Evolutionary conservation across 495 filamentous ascomycete genomes (phyloP), one percentile per base, ranked within the genome.

Genomic region (Penicillium nucicola): DNA sequence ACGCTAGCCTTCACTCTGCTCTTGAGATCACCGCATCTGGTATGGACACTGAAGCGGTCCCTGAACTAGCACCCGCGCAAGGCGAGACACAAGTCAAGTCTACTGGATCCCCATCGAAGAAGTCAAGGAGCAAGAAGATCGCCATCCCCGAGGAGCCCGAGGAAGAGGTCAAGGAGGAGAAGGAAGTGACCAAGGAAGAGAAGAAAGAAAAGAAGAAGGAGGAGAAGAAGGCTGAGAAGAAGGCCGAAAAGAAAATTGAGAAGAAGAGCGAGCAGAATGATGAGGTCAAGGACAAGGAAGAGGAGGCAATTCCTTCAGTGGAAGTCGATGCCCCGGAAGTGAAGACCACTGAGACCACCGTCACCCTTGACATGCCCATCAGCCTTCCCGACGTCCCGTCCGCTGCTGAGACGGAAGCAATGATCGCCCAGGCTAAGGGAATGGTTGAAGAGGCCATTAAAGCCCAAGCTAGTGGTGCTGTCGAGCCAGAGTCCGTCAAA

Each of bases 391-490:
- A 90, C 33, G 69, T 89, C 9, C 87, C 88, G 0, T 77, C 86
- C 9, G 80, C 87, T 3, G 87, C 88, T 34, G 84, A 87, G 43
- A 83, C 91, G 0, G 76, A 87, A 47, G 77, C 84, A 28, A 88
- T 97, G 86, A 84, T 97, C 38, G 85, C 82, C 39, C 80, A 88
- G 66, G 93, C 93, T 6, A 90, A 87, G 65, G 83, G 84, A 55
- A 96, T 97, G 90, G 93, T 97, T 5, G 81, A 87, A 43, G 87
- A 88, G 45, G 90, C 89, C 35, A 77, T 76, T 39, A 82, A 84
- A 53, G 66, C 81, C 38, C 77, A 84, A 25, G 36, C 43, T 14
- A 72, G 72, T 9, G 59, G 53, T 20, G 49, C 66, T 17, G 61
- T 62, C 5, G 60, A 71, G n/a, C 64, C 62, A 8, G 64, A 69